phyloP scores from a whole-genome alignment of 768 basidiomycete genomes.

The Psilocybe cyanescens region DNA sequence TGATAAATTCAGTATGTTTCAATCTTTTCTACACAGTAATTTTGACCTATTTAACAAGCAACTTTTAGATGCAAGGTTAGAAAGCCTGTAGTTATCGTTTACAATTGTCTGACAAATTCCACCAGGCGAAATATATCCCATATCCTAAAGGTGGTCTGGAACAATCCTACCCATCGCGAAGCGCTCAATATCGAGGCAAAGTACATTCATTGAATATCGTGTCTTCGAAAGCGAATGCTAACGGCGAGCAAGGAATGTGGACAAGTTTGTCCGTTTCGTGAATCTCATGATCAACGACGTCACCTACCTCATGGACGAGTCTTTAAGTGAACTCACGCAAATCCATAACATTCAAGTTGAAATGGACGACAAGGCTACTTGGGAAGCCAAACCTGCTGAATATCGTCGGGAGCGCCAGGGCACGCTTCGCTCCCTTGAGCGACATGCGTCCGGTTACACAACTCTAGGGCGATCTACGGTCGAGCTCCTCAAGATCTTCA shows the following conservation, averaged over 20 bases:
- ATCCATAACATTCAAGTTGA: constrained; percentile 87
- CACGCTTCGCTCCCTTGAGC: constrained; percentile 78
- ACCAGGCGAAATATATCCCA: constrained; percentile 82
- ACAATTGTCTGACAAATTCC: not conserved
- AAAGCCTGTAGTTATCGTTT: constrained; percentile 28
- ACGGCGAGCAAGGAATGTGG: constrained; percentile 63
- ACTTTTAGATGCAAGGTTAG: constrained; percentile 47
- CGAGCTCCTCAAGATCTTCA: constrained; percentile 89
- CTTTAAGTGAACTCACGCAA: constrained; percentile 84
- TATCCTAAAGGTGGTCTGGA: constrained; percentile 90
- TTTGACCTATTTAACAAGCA: not conserved
- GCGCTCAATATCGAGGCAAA: constrained; percentile 84
- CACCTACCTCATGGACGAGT: constrained; percentile 97
- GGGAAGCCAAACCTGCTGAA: constrained; percentile 66
- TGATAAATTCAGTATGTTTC: constrained; percentile 88
- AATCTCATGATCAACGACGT: constrained; percentile 99
- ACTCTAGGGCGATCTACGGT: constrained; percentile 88
- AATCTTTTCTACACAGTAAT: not conserved
- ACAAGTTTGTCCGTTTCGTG: constrained; percentile 94
- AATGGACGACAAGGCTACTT: constrained; percentile 76
- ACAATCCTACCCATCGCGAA: constrained; percentile 86
- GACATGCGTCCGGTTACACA: constrained; percentile 84
- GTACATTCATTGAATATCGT: constrained; percentile 33
- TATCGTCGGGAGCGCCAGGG: constrained; percentile 86
- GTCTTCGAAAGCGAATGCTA: not conserved